Evolutionary conservation across 1,284 basidiomycete genomes (phyloP), one percentile per base, ranked within the genome.

Genomic region (Ceratobasidium sp.): DNA sequence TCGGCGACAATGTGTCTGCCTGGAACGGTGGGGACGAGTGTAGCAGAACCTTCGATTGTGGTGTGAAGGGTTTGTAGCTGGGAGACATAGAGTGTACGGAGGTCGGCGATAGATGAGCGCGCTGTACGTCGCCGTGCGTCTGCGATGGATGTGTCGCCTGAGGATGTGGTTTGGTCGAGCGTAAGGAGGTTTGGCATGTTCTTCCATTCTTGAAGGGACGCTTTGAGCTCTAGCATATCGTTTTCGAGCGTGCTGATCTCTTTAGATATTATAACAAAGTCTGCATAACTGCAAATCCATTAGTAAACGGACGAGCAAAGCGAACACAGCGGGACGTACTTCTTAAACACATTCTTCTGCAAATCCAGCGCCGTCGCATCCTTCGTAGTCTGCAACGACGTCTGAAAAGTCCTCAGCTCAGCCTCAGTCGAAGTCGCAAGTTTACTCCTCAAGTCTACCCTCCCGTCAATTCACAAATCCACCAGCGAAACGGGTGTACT

Each of bases 221-320:
- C 94, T 80, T 98, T 98, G 80, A 99, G 89, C 79, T 98, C 96
- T 44, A 98, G 87, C 93, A 98, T 95, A 80, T 98, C 96, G 80
- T 97, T 98, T 83, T 99, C 97, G 13, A 99, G 87, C 0, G 93
- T 92, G 7, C 94, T 92, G 57, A 99, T 97, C 82, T 99, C 98
- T 79, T 98, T 99, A 8, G 96, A 98, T 55, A 99, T 95, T 55
- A 92, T 87, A 58, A 99, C 95, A 79, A 99, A 98, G 79, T 98
- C 95, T 47, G 94, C 91, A 79, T 98, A 99, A 82, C 95, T 96
- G 77, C 7, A 72, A 32, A 21, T 13, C 21, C 47, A 28, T 55
- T 46, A 72, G 47, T 54, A 32, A 73, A 21, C 50, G 43, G 35
- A 74, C 66, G 58, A 13, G 21, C 43, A 13, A 57, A n/a, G 32